Evolutionary conservation across 805 yeast species (phyloP), one percentile per base, ranked within the genome.

Genomic region (Candida caryicola): DNA sequence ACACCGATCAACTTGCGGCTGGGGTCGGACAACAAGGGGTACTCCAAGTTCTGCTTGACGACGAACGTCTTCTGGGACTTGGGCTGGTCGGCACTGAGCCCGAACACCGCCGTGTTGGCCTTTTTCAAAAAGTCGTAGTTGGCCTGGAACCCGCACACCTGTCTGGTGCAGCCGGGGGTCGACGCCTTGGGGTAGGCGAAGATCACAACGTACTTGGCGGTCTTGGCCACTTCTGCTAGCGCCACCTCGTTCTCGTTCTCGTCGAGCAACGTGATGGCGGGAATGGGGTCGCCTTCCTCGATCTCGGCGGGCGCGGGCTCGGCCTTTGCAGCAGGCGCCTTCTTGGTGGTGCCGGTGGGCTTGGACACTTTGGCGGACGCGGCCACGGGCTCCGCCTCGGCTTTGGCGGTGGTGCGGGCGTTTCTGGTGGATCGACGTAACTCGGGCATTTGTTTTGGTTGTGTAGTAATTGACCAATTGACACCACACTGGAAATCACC

Each of bases 151-250:
- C 96, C 96, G 57, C 85, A 76, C 2, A 90, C 97, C 64, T 91
- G 99, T 51, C 88, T 77, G 1, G 99, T 91, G 62, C 99, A 93
- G 3, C 99, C 99, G 1, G 96, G 96, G 0, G 98, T 91, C 17
- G 84, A 79, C 0, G 98, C 98, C 55, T 75, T 82, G 37, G 98
- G 98, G 57, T 90, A 91, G 14, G 95, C 85, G 29, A 69, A 69
- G 29, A 69, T 62, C 17, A 69, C 67, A 43, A 69, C 37, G 37
- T 56, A 66, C 48, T 63, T 66, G 21, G 60, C 45, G 17, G 55
- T 50, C 21, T 48, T 46, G 33, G 69, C 65, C 21, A 50, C 61
- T 23, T 60, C 60, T 15, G 33, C 37, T 40, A 69, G 57, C 23
- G 52, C 49, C 34, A 68, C 73, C 25, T 72, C 74, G 26, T 77